phyloP scores from a whole-genome alignment of 768 basidiomycete genomes.

The Boletus rufocinnamomeus region DNA sequence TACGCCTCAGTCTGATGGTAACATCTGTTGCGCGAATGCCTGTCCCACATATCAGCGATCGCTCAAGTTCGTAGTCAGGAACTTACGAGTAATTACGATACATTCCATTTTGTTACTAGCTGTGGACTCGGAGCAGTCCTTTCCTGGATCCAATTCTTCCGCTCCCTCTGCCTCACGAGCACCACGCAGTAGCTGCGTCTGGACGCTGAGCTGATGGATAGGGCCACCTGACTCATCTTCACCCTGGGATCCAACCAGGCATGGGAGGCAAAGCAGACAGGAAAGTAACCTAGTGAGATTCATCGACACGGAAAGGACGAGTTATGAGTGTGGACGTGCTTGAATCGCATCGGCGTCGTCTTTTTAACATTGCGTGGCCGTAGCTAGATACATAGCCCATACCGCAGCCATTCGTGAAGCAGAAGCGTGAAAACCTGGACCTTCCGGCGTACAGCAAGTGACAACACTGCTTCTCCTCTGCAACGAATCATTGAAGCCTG shows the following conservation, averaged over 20 bases:
- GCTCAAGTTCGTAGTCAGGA: background rate
- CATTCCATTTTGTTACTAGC: background rate
- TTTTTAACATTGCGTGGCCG: no score
- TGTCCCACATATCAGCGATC: background rate
- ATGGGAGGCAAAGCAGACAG: background rate
- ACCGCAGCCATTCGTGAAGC: no score
- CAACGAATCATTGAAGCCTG: no score
- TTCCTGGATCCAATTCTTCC: background rate
- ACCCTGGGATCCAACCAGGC: background rate
- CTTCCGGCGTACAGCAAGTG: background rate
- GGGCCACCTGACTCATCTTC: background rate
- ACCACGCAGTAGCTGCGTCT: background rate
- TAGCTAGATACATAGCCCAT: no score
- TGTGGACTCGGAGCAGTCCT: background rate
- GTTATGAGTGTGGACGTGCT: background rate
- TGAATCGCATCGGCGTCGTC: background rate
- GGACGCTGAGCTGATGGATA: background rate
- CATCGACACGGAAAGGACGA: background rate
- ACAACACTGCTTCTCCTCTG: no score
- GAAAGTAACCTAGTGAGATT: background rate
- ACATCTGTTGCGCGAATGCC: background rate
- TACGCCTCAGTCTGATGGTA: background rate
- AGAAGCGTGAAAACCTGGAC: no score
- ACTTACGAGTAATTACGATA: background rate
- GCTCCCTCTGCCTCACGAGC: background rate